These are phyloP conservation scores for Alloascoidea hylecoeti DNA, from an alignment of 805 yeast species.

Conservation along the genomic window DNA sequence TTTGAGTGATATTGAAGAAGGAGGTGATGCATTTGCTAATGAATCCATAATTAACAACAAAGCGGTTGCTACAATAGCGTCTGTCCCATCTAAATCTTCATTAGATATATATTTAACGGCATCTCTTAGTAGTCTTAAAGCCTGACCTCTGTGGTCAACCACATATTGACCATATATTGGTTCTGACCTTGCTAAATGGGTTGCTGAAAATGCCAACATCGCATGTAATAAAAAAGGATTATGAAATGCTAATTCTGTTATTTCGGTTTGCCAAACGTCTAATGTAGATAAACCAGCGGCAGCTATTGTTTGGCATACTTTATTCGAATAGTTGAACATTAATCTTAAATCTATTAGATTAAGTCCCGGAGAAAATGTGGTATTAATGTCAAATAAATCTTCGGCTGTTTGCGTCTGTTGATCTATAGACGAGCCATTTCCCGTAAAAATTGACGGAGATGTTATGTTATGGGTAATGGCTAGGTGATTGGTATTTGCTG, in stretches of 20 bases:
- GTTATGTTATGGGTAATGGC: too few relatives aligned
- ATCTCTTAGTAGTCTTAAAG: slow-evolving; percentile 63
- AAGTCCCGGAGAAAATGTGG: slow-evolving; percentile 14
- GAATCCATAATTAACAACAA: slow-evolving; percentile 86
- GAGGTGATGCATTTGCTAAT: slow-evolving; percentile 75
- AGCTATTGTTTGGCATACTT: slow-evolving; percentile 77
- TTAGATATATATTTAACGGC: slow-evolving; percentile 76
- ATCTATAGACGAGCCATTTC: too few relatives aligned
- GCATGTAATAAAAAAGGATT: slow-evolving; percentile 91
- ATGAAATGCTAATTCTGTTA: slow-evolving; percentile 78
- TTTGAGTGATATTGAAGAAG: slow-evolving; percentile 24
- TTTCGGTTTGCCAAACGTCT: slow-evolving; percentile 76
- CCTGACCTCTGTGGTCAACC: slow-evolving; percentile 79
- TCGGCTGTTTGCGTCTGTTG: slow-evolving; percentile 1
- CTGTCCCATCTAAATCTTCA: slow-evolving; percentile 52
- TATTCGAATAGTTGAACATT: slow-evolving; percentile 78
- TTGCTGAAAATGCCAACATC: slow-evolving; percentile 80
- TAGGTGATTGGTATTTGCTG: too few relatives aligned
- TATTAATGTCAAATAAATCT: slow-evolving; percentile 6
- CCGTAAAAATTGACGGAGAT: neutral
- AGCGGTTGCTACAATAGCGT: slow-evolving; percentile 88
- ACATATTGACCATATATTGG: slow-evolving; percentile 69
- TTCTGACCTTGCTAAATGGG: slow-evolving; percentile 72
- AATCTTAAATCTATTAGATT: slow-evolving; percentile 68
- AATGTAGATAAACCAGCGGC: slow-evolving; percentile 83